Base-by-base conservation (phyloP, 805 yeast genomes). In the Myxozyma kluyveri region DNA sequence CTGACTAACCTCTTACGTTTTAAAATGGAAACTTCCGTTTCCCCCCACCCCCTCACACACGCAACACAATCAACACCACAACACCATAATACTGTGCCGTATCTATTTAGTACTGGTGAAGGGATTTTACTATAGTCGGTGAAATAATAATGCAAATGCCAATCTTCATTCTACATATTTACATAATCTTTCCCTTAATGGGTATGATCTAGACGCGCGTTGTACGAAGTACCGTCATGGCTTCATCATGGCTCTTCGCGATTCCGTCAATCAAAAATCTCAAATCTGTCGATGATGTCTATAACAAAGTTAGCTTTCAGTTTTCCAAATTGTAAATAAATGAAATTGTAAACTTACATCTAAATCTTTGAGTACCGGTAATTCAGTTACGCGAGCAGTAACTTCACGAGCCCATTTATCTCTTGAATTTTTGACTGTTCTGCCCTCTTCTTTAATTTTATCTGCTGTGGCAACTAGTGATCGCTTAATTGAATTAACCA, bases 361-460 rank as follows among this genome's bases (percentile, higher is more conserved):
- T 3, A 54, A 33, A 3, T 29, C 19, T 14, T 41, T 27, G 17
- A 54, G 31, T 3, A 40, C 9, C 6, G 26, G 44, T 10, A 33
- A 51, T 7, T 49, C 33, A 18, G 27, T 12, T 17, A 54, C 23
- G 3, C 48, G 44, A 23, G 19, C 33, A 3, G 42, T 45, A 17
- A 39, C n/a, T n/a, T 45, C 51, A 9, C 36, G 17, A 4, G 44
- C 52, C 57, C 60, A 49, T 7, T 37, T 48, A 14, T 33, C 51
- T 3, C 59, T 44, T 5, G 37, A 18, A 18, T 33, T 26, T 24
- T 56, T 56, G 21, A 53, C 19, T 18, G 18, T 22, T 40, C 44
- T 52, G 7, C 54, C 57, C 12, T 53, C 49, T 12, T 54, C 60
- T 19, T 54, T 53, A n/a, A 54, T 37, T 3, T 1, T 2, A n/a